Conservation (phyloP, 345 rosid species). For the Acer negundo region DNA sequence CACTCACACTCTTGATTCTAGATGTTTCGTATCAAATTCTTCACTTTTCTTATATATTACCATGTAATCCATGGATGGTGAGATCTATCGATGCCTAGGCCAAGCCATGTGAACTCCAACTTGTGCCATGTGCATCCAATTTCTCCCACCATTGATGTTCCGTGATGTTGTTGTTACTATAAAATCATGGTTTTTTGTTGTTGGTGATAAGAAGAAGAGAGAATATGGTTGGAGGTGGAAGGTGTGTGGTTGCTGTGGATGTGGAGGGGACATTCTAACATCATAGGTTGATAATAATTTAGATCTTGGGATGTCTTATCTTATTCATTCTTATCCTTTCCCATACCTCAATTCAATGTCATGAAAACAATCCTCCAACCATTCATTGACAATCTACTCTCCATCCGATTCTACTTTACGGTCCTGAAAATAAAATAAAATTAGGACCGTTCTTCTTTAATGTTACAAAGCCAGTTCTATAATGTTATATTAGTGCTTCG, state of each 20-base stretch:
- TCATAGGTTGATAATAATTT: neutral
- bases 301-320: conserved; percentile 8
- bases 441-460: too few relatives aligned
- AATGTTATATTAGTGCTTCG: too few relatives aligned
- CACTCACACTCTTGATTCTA: neutral
- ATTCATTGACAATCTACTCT: neutral
- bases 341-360: conserved; percentile 14
- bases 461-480: too few relatives aligned
- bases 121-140: conserved; percentile 11
- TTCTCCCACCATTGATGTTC: neutral
- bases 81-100: neutral
- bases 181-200: neutral
- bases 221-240: neutral
- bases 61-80: neutral
- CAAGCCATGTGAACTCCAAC: conserved; percentile 17
- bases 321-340: neutral
- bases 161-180: conserved; percentile 8
- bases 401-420: neutral
- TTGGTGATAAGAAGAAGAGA: neutral
- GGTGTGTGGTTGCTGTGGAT: conserved; percentile 17
- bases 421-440: too few relatives aligned
- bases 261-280: conserved; percentile 16
- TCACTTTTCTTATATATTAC: neutral
- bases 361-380: conserved; percentile 20
- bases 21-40: neutral